These are phyloP conservation scores for Begonia peltatifolia DNA, from an alignment of 306 rosid species.

Conservation along the genomic window DNA sequence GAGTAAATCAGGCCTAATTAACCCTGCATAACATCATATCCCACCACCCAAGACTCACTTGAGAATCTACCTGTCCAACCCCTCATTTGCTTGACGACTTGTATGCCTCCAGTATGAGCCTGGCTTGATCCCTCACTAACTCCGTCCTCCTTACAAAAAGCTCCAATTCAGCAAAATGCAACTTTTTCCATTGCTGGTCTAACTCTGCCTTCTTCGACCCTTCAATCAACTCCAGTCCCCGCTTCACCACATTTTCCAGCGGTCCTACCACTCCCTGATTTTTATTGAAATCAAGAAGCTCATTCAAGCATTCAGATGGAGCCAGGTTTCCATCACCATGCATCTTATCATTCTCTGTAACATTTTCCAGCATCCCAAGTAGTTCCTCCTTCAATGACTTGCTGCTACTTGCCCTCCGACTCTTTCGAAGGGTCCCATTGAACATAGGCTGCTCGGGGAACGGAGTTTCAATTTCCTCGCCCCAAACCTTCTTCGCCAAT, in stretches of 20 bases:
- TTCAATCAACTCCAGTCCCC: conserved; percentile 24
- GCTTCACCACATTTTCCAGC: conserved; percentile 17
- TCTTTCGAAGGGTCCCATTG: conserved; percentile 17
- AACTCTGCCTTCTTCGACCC: conserved; percentile 29
- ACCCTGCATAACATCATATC: too few relatives aligned
- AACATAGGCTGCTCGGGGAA: conserved; percentile 12
- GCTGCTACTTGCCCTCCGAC: conserved; percentile 15
- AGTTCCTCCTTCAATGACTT: conserved; percentile 3
- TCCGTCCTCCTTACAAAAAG: conserved; percentile 17
- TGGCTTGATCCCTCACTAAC: conserved; percentile 21
- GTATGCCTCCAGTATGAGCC: conserved; percentile 26
- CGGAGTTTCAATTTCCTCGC: conserved; percentile 3
- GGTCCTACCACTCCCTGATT: conserved; percentile 10
- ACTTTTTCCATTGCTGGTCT: conserved; percentile 34
- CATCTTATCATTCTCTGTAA: neutral
- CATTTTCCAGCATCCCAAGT: conserved; percentile 15
- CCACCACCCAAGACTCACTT: too few relatives aligned
- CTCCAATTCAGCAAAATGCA: conserved; percentile 36
- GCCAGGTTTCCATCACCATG: neutral
- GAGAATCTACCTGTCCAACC: too few relatives aligned
- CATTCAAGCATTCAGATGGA: conserved; percentile 7
- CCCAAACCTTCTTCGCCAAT: conserved; percentile 39
- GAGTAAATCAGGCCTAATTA: too few relatives aligned
- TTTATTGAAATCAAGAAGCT: conserved; percentile 13
- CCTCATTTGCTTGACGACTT: neutral